Evolutionary conservation across 805 yeast species (phyloP).

Genomic region (Kuraishia piskuri): DNA sequence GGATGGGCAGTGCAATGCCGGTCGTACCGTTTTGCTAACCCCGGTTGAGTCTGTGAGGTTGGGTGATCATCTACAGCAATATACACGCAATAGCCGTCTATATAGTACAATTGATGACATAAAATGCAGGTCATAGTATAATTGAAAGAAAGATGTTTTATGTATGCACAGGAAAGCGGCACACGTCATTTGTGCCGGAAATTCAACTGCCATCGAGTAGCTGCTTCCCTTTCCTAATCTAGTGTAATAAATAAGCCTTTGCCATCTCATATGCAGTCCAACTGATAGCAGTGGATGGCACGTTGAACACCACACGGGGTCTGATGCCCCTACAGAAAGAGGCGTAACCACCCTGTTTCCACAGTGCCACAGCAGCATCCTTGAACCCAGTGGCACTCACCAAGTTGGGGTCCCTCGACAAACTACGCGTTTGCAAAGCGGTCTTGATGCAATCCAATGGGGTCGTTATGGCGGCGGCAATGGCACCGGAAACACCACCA

Average conservation of each 20-base stretch:
- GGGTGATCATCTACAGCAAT: too few relatives aligned
- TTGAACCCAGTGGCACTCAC: constrained; percentile 55
- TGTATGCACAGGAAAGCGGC: neutral
- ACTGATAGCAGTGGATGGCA: constrained; percentile 93
- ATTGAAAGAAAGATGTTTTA: neutral
- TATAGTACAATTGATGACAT: neutral
- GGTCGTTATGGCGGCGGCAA: constrained; percentile 90
- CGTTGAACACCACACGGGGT: constrained; percentile 87
- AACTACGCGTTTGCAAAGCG: constrained; percentile 74
- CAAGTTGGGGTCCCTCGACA: constrained; percentile 36
- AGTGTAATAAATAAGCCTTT: constrained; percentile 48
- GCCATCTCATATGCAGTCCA: constrained; percentile 99
- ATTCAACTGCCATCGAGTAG: neutral
- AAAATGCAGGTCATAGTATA: neutral
- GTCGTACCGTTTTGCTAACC: too few relatives aligned
- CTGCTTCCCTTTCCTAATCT: neutral
- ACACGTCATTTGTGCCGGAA: neutral
- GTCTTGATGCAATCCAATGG: constrained; percentile 95
- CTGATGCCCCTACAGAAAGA: constrained; percentile 82
- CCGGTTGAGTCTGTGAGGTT: too few relatives aligned
- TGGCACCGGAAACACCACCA: constrained; percentile 92
- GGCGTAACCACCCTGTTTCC: constrained; percentile 43
- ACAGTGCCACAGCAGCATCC: constrained; percentile 65
- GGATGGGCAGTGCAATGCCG: too few relatives aligned
- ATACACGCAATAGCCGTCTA: neutral